Conservation (phyloP, 2,329 filamentous ascomycete species). For the Mycosphaerella sp. region DNA sequence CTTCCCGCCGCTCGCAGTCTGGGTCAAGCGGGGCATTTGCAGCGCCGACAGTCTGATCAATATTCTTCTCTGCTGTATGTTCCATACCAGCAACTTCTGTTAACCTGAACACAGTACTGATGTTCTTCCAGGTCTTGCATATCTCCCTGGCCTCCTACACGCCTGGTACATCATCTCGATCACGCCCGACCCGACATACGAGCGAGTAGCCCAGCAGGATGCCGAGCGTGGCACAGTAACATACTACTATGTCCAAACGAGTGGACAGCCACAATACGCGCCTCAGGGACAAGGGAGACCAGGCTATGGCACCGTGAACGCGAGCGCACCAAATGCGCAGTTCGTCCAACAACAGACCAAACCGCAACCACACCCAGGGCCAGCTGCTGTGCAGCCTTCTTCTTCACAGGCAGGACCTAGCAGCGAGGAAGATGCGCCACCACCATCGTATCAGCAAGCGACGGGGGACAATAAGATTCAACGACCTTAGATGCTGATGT, state of each 20-base stretch:
- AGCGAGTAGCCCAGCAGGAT: constrained; percentile 58
- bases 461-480: constrained; percentile 83
- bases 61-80: constrained; percentile 66
- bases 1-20: constrained; percentile 62
- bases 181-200: constrained; percentile 67
- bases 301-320: constrained; percentile 40
- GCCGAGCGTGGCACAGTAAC: constrained; percentile 56
- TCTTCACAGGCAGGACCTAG: constrained; percentile 41
- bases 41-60: constrained; percentile 91
- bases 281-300: constrained; percentile 15
- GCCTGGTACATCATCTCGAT: constrained; percentile 97
- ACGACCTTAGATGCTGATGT: constrained; percentile 34
- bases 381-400: constrained; percentile 34
- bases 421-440: constrained; percentile 44
- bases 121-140: constrained; percentile 31
- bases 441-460: constrained; percentile 85
- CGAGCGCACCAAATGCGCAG: constrained; percentile 35
- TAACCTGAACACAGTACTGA: background rate
- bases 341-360: constrained; percentile 31
- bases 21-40: constrained; percentile 94
- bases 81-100: background rate
- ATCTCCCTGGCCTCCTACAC: constrained; percentile 81
- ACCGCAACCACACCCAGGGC: constrained; percentile 31
- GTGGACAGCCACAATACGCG: constrained; percentile 28
- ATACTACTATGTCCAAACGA: constrained; percentile 61